These are phyloP conservation scores for Athelia sp. DNA, from an alignment of 1,284 basidiomycete species.

Conservation along the genomic window DNA sequence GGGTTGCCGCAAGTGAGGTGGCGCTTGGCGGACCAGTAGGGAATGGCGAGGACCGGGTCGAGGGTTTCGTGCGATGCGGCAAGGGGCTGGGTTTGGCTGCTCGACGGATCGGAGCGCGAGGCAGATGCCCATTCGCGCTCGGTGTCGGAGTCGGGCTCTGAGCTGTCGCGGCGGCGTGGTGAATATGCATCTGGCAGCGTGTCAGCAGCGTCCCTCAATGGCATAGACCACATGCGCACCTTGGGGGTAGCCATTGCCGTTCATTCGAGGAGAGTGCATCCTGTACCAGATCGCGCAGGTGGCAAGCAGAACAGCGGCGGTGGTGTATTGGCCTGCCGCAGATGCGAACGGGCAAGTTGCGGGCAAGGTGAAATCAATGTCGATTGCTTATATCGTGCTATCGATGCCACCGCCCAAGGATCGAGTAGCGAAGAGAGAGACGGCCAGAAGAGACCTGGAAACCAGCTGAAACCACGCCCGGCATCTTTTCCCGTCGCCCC, in stretches of 20 bases:
- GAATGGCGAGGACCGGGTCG: conserved; percentile 57
- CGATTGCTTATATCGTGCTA: no score
- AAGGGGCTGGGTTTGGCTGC: conserved; percentile 24
- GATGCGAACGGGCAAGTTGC: not conserved
- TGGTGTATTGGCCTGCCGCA: not conserved
- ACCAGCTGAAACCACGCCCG: no score
- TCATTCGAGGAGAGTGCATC: not conserved
- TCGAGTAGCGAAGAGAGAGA: no score
- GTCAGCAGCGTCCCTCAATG: not conserved
- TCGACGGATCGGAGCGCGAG: conserved; percentile 39
- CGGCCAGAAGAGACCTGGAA: no score
- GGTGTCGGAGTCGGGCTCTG: conserved; percentile 39
- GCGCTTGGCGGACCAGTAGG: conserved; percentile 80
- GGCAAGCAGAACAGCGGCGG: not conserved
- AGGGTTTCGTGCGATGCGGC: conserved; percentile 35
- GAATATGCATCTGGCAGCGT: not conserved
- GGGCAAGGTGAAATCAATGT: no score
- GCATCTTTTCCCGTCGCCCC: no score
- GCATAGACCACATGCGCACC: not conserved
- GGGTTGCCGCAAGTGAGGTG: conserved; percentile 88
- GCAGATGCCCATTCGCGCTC: conserved; percentile 38
- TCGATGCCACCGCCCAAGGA: no score
- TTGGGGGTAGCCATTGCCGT: not conserved
- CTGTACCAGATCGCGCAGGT: not conserved
- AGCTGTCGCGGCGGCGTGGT: conserved; percentile 20